These are phyloP conservation scores for Emericellopsis cladophorae DNA, from an alignment of 2,329 filamentous ascomycete species.

Conservation along the genomic window DNA sequence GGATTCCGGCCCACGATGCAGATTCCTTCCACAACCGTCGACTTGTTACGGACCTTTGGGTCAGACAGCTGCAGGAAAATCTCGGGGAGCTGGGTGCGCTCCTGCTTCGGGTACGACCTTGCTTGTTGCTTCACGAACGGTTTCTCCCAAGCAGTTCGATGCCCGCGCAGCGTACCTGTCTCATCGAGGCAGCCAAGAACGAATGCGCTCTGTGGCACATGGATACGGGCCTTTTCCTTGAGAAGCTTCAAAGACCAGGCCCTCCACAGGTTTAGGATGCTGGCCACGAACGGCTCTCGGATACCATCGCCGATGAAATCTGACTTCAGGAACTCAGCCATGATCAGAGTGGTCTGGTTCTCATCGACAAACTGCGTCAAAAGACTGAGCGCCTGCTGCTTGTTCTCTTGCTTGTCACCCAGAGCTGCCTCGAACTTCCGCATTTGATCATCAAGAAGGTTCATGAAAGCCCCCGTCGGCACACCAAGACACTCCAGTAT, in stretches of 20 bases:
- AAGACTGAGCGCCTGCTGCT: slow-evolving; percentile 49
- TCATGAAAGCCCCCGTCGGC: slow-evolving; percentile 48
- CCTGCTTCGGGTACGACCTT: too few relatives aligned
- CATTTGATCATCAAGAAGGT: slow-evolving; percentile 57
- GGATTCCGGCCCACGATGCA: slow-evolving; percentile 87
- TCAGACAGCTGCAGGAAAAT: slow-evolving; percentile 78
- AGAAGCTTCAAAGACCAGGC: slow-evolving; percentile 81
- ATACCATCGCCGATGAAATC: slow-evolving; percentile 56
- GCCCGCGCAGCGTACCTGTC: slow-evolving; percentile 60
- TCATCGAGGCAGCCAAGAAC: slow-evolving; percentile 85
- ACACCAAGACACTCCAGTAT: slow-evolving; percentile 75
- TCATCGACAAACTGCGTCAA: slow-evolving; percentile 71
- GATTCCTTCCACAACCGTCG: slow-evolving; percentile 57
- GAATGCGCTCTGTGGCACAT: slow-evolving; percentile 73
- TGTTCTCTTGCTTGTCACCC: slow-evolving; percentile 44
- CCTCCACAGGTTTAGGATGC: slow-evolving; percentile 72
- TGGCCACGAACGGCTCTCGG: slow-evolving; percentile 70
- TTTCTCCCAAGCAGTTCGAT: slow-evolving; percentile 32
- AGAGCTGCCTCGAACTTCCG: slow-evolving; percentile 57
- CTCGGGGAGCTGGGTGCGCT: slow-evolving; percentile 46
- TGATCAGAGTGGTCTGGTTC: slow-evolving; percentile 63
- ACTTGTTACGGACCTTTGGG: slow-evolving; percentile 32
- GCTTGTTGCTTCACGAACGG: slow-evolving; percentile 23
- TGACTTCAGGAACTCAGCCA: slow-evolving; percentile 65
- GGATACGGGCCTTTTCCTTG: slow-evolving; percentile 84